phyloP scores from a whole-genome alignment of 2,329 filamentous ascomycete species.

The Nemania bipapillata region DNA sequence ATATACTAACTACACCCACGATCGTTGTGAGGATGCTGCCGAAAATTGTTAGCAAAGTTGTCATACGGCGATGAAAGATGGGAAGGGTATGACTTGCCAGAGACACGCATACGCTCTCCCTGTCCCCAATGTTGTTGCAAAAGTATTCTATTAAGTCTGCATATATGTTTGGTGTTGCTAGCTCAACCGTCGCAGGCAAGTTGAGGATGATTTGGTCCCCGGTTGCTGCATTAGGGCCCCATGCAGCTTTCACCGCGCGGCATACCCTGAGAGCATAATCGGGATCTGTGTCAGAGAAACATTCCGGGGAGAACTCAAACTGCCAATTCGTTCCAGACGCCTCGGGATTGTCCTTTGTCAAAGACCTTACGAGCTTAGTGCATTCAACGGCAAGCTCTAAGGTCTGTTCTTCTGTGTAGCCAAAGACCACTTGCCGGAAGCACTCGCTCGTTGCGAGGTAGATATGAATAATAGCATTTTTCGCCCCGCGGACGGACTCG shows the following conservation, averaged over 20 bases:
- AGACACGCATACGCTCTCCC: slow-evolving; percentile 87
- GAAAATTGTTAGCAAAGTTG: slow-evolving; percentile 4
- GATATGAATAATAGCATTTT: slow-evolving; percentile 90
- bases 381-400: slow-evolving; percentile 84
- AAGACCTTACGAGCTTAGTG: slow-evolving; percentile 83
- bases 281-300: slow-evolving; percentile 87
- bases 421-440: slow-evolving; percentile 91
- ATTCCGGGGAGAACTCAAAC: slow-evolving; percentile 85
- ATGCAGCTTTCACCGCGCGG: slow-evolving; percentile 91
- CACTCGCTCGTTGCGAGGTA: slow-evolving; percentile 96
- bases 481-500: slow-evolving; percentile 87
- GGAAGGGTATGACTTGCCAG: background rate
- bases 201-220: slow-evolving; percentile 82
- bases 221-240: slow-evolving; percentile 57
- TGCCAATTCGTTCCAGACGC: slow-evolving; percentile 72
- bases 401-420: slow-evolving; percentile 82
- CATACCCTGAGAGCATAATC: slow-evolving; percentile 80
- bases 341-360: slow-evolving; percentile 81
- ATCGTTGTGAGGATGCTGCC: slow-evolving; percentile 92
- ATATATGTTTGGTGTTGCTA: slow-evolving; percentile 93
- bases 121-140: slow-evolving; percentile 82
- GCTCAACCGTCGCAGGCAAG: slow-evolving; percentile 93
- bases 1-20: slow-evolving; percentile 69
- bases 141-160: slow-evolving; percentile 98
- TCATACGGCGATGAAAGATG: background rate